Percentiles rank a stretch among this genome's conserved stretches.
These are phyloP conservation scores for Stagonosporopsis cucurbitacearum DNA, from an alignment of 2,329 filamentous ascomycete genomes.

Conservation along the genomic window DNA sequence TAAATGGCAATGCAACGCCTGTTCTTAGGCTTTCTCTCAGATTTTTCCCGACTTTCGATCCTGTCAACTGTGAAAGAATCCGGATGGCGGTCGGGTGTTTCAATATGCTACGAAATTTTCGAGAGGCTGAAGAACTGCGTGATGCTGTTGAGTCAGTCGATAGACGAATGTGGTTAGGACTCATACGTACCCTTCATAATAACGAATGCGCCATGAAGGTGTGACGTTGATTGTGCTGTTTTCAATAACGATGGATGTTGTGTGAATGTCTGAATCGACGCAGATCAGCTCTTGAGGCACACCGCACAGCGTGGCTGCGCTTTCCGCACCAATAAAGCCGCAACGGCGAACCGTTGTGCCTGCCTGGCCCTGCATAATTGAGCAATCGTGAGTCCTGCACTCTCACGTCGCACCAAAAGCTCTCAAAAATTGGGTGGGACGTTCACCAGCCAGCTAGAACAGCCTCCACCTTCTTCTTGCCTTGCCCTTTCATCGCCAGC, in stretches of 20 bases:
- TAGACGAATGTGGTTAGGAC: too few species aligned
- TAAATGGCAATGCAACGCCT: not conserved
- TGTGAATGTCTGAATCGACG: not conserved
- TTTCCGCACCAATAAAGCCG: not conserved
- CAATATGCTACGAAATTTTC: too few species aligned
- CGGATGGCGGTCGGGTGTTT: not conserved
- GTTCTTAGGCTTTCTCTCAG: not conserved
- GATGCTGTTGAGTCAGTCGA: not conserved
- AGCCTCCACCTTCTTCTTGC: conserved; percentile 34
- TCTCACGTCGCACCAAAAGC: not conserved
- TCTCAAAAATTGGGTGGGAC: not conserved
- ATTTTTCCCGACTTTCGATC: not conserved
- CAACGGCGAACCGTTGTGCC: not conserved
- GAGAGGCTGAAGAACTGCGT: not conserved
- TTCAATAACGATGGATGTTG: not conserved
- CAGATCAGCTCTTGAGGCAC: not conserved
- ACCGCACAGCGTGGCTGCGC: not conserved
- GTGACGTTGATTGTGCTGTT: not conserved
- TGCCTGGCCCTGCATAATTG: not conserved
- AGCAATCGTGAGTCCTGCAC: not conserved
- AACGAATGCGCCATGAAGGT: not conserved
- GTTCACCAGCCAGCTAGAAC: conserved; percentile 35
- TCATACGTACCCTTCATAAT: not conserved
- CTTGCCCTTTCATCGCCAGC: conserved; percentile 23
- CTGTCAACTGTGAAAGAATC: not conserved